Percentiles rank a stretch among this genome's conserved stretches.
phyloP scores from a whole-genome alignment of 139 green algal genomes.

The Asterochloris sp. region DNA sequence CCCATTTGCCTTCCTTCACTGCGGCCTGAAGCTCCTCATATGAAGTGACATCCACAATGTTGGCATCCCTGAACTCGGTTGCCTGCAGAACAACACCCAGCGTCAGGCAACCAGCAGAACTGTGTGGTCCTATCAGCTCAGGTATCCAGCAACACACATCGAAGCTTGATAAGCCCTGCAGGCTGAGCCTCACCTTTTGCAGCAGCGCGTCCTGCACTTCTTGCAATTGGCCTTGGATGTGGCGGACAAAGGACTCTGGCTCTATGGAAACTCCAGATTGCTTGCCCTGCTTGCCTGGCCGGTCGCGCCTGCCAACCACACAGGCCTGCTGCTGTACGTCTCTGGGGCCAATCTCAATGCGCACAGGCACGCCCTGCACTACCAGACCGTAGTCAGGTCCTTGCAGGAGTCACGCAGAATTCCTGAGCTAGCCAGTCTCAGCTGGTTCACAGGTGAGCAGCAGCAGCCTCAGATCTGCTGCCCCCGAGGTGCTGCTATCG shows the following conservation, averaged over 20 bases:
- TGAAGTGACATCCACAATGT: conserved; percentile 90
- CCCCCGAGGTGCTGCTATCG: too few species aligned
- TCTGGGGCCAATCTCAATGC: conserved; percentile 86
- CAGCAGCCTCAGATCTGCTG: too few species aligned
- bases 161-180: background rate
- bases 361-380: conserved; percentile 63
- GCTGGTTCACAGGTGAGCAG: too few species aligned
- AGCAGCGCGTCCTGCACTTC: conserved; percentile 40
- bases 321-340: conserved; percentile 80
- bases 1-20: conserved; percentile 88
- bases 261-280: conserved; percentile 82
- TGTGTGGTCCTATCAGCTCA: background rate
- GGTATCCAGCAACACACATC: background rate
- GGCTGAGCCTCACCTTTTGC: background rate
- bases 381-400: too few species aligned
- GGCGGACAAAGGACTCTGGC: conserved; percentile 47
- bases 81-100: conserved; percentile 46
- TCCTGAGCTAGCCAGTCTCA: too few species aligned
- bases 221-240: conserved; percentile 55
- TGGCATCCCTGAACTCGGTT: conserved; percentile 83
- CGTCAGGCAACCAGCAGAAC: too few species aligned
- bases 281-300: conserved; percentile 94
- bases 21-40: conserved; percentile 92
- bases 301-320: conserved; percentile 79
- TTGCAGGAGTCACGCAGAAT: too few species aligned